Conservation (phyloP, 2,329 filamentous ascomycete genomes). For the Samsoniella hepiali region DNA sequence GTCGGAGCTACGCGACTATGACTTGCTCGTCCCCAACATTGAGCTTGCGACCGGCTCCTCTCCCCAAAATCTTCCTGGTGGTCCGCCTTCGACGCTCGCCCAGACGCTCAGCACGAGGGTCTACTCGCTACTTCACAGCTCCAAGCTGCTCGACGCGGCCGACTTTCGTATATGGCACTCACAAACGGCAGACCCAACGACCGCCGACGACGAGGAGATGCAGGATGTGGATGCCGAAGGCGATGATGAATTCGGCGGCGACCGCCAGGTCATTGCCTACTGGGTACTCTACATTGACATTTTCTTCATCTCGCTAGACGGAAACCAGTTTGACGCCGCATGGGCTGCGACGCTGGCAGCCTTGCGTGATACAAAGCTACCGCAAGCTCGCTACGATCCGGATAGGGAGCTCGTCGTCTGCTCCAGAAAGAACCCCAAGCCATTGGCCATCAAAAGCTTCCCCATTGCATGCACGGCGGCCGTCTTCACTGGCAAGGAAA, state of each 20-base stretch:
- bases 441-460: constrained; percentile 59
- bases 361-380: constrained; percentile 72
- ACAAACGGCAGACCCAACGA: constrained; percentile 45
- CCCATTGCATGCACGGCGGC: constrained; percentile 76
- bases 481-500: constrained; percentile 68
- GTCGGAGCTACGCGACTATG: constrained; percentile 56
- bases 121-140: constrained; percentile 70
- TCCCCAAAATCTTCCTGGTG: constrained; percentile 79
- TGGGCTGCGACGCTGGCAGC: constrained; percentile 84
- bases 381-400: constrained; percentile 76
- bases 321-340: constrained; percentile 86
- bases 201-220: constrained; percentile 40
- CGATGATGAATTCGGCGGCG: constrained; percentile 28
- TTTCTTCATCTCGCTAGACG: constrained; percentile 90
- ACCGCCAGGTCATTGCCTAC: constrained; percentile 68
- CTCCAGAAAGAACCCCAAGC: constrained; percentile 53
- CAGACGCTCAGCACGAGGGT: constrained; percentile 83
- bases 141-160: constrained; percentile 61
- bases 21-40: constrained; percentile 87
- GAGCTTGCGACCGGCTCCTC: constrained; percentile 89
- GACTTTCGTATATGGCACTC: constrained; percentile 73
- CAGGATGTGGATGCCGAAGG: constrained; percentile 42
- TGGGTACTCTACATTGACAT: constrained; percentile 95
- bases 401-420: constrained; percentile 80
- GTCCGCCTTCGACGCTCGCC: constrained; percentile 73